Base-by-base conservation (phyloP, 148 eudicot species). In the Persicaria tinctoria region DNA sequence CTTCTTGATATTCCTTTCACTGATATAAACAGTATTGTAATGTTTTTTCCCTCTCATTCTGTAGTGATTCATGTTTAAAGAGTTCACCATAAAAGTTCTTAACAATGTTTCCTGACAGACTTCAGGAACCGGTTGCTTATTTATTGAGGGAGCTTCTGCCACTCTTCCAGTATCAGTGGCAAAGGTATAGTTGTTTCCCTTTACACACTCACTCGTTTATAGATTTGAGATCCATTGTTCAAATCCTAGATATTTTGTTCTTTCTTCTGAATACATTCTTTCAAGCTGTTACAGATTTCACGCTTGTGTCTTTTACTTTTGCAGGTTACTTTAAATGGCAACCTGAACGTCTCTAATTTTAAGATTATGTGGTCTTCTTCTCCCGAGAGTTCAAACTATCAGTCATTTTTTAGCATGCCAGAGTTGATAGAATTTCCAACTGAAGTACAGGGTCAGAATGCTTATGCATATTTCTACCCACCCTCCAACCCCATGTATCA, bases 351-450 rank as follows among this genome's bases (percentile, higher is more conserved):
- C 27, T 83, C 76, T 70, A 85, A 87, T 77, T 90, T 91, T 75
- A 73, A 80, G 77, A 84, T 90, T 50, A 56, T 85, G 70, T 90
- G 96, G 98, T 90, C 93, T 14, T 94, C 98, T 74, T 89, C 98
- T 44, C 85, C 90, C 46, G 89, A 79, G 76, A 82, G 88, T 73
- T 81, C 87, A 70, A 84, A 83, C 70, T 90, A 84, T 79, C 74
- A 80, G 63, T 79, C 93, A 73, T 87, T 87, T 76, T 89, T 87
- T 75, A 91, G 96, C 88, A 74, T 74, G 75, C 93, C 98, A 72
- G 93, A 94, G 81, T 78, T 94, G 53, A 85, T 94, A 77, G 98
- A 88, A 80, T 94, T 94, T 79, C 97, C 96, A 69, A 94, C 97
- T 8, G 90, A 82, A 82, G 89, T 90, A 60, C 86, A 89, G 13